Percentiles rank a stretch among this genome's conserved stretches.
These are phyloP conservation scores for Malus domestica DNA, from an alignment of 306 rosid genomes.

Conservation along the genomic window DNA sequence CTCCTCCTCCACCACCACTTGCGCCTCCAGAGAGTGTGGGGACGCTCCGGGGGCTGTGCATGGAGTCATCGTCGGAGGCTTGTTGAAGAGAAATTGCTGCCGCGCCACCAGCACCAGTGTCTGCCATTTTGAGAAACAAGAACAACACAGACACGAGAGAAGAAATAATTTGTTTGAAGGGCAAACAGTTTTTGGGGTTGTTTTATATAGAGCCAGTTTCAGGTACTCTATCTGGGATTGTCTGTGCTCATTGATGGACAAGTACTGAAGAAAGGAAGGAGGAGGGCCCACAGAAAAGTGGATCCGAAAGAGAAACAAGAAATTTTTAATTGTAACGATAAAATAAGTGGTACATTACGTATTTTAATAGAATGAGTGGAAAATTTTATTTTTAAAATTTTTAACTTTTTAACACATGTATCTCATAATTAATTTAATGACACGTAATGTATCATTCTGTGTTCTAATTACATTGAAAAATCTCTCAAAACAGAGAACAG, in stretches of 20 bases:
- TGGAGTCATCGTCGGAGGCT: slow-evolving; percentile 19
- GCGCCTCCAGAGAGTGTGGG: slow-evolving; percentile 4
- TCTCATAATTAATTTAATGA: no score
- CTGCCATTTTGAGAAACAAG: slow-evolving; percentile 20
- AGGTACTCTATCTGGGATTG: background rate
- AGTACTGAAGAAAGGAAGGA: no score
- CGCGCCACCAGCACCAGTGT: background rate
- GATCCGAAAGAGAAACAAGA: background rate
- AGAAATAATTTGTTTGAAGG: background rate
- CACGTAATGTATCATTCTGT: no score
- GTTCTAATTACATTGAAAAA: no score
- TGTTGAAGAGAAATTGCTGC: slow-evolving; percentile 18
- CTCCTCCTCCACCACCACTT: background rate
- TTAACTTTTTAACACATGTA: no score
- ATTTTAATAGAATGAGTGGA: rapidly evolving
- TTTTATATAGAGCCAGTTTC: background rate
- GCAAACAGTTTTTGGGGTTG: background rate
- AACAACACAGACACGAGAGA: background rate
- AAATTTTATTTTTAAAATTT: no score
- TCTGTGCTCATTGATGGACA: background rate
- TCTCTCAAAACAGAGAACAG: no score
- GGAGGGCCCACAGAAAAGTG: background rate
- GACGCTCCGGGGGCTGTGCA: slow-evolving; percentile 19
- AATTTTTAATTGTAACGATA: no score
- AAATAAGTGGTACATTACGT: no score